Base-by-base conservation (phyloP, 2,329 filamentous ascomycete genomes). In the Tricladium varicosporioides region DNA sequence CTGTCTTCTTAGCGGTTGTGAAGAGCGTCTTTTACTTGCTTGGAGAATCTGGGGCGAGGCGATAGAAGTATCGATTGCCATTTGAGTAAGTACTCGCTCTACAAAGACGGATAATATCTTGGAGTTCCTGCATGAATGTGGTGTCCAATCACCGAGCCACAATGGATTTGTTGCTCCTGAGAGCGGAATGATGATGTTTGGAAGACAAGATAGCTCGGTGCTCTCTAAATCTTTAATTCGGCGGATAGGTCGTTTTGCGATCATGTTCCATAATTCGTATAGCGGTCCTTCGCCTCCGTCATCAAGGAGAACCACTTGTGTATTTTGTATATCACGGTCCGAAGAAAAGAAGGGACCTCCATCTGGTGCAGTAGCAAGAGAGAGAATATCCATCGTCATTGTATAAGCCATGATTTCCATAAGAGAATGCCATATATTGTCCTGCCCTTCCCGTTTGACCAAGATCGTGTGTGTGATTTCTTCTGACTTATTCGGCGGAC, bases 91-190 rank as follows among this genome's bases (percentile, higher is more conserved):
- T 5, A 58, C 42, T n/a, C 56, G 47, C 43, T 47, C 19, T 1
- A 45, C 19, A 33, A 58, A 58, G 13, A 15, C 32, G 43, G 5
- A 56, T 14, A 15, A 51, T 15, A 7, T 51, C 32, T 48, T 31
- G 1, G 56, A 55, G 1, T 27, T 22, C 10, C 16, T 19, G 54
- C 69, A 72, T 15, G 55, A 40, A 16, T 60, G 58, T n/a, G 51
- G 13, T 14, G 63, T 51, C 68, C 68, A 71, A 54, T 71, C 66
- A 27, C 61, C 65, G 45, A 68, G 64, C 69, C 69, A 72, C 2
- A 67, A 47, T 1, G 70, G 68, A 47, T 69, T 71, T 43, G 60
- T 63, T 0, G 54, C 66, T 9, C 69, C 69, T 1, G 68, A 54
- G 1, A 71, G 49, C 2, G 68, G 68, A 18, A 71, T 45, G 31